These are phyloP conservation scores for Penicillium ochrochloron DNA, from an alignment of 495 filamentous ascomycete species.

Conservation along the genomic window DNA sequence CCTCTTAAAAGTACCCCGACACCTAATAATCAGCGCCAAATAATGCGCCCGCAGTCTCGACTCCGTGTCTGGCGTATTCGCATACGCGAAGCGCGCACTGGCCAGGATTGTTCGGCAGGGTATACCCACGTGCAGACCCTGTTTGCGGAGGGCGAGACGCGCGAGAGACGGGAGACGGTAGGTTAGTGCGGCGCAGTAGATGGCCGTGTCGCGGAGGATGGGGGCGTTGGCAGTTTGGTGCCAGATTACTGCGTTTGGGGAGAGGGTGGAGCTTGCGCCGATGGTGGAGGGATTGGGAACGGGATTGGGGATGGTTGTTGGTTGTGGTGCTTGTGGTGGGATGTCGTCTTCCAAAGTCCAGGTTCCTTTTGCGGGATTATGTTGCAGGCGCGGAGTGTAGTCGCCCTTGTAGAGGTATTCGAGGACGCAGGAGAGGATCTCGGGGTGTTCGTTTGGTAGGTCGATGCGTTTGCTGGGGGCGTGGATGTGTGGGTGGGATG, in stretches of 20 bases:
- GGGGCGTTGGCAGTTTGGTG: slow-evolving; percentile 65
- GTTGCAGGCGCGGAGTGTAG: slow-evolving; percentile 78
- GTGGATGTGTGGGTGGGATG: slow-evolving; percentile 23
- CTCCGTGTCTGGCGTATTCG: slow-evolving; percentile 85
- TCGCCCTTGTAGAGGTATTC: slow-evolving; percentile 95
- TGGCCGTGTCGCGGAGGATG: slow-evolving; percentile 83
- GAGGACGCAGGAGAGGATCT: slow-evolving; percentile 87
- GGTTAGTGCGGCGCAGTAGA: slow-evolving; percentile 87
- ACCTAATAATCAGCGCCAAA: slow-evolving; percentile 86
- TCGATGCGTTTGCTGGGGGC: slow-evolving; percentile 66
- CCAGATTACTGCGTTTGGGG: slow-evolving; percentile 68
- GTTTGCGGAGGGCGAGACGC: slow-evolving; percentile 80
- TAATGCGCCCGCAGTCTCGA: slow-evolving; percentile 90
- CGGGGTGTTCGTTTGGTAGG: slow-evolving; percentile 84
- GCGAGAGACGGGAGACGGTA: slow-evolving; percentile 83
- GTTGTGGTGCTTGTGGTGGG: slow-evolving; percentile 27
- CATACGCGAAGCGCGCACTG: slow-evolving; percentile 85
- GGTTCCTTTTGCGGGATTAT: slow-evolving; percentile 67
- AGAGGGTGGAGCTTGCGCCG: slow-evolving; percentile 27
- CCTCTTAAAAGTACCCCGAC: slow-evolving; percentile 82
- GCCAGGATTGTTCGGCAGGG: slow-evolving; percentile 82
- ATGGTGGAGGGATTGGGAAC: neutral
- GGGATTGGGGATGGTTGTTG: neutral
- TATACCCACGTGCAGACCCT: slow-evolving; percentile 81
- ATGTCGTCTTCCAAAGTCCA: slow-evolving; percentile 71